These are phyloP conservation scores for Camellia lanceoleosa DNA, from an alignment of 148 eudicot species.

Conservation along the genomic window DNA sequence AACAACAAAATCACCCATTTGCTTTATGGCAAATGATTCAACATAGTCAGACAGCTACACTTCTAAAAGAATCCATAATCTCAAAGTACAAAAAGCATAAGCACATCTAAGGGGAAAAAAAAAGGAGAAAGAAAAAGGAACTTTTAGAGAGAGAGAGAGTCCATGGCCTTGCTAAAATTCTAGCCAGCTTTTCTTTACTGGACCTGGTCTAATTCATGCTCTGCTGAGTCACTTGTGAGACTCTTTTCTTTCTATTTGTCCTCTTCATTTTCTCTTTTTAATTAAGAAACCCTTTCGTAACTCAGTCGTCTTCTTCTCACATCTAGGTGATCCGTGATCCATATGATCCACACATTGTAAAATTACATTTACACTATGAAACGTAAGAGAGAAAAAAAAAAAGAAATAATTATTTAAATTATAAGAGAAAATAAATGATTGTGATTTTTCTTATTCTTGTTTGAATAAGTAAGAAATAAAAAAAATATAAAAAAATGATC, in stretches of 20 bases:
- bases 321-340: no score
- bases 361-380: no score
- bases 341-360: no score
- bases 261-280: background rate
- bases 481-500: no score
- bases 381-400: no score
- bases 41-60: background rate
- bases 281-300: background rate
- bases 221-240: conserved; percentile 11
- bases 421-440: no score
- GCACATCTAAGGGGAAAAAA: background rate
- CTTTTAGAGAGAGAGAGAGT: background rate
- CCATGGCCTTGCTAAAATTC: no score
- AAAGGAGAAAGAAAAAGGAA: background rate
- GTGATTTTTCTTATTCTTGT: no score
- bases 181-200: background rate
- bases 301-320: no score
- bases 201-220: background rate
- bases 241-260: background rate
- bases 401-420: no score
- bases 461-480: no score
- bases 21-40: background rate
- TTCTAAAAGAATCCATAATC: background rate
- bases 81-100: conserved; percentile 14
- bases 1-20: background rate